Evolutionary conservation across 495 filamentous ascomycete genomes (phyloP), one percentile per base, ranked within the genome.

Genomic region (Apiosordaria backusii): DNA sequence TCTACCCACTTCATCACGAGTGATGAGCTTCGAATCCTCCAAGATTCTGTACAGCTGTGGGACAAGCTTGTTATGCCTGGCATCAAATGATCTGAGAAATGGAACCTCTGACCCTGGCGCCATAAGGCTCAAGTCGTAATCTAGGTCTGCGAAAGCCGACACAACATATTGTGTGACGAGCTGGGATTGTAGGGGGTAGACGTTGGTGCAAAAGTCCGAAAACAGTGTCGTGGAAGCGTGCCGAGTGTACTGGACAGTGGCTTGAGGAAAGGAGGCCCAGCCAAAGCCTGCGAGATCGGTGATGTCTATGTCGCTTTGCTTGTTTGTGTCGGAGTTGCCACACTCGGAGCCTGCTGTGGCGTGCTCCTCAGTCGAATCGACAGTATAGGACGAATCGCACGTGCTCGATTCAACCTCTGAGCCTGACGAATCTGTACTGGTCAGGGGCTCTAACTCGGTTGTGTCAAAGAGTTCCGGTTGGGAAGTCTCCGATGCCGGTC

Each of bases 121-220:
- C 15, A 57, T 7, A 19, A 7, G 15, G 5, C 19, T 6, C 16
- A 83, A 40, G 7, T 74, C 58, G 23, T 68, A 71, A 0, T 79
- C 79, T 3, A 83, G 68, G 7, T 62, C 50, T 7, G 57, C 65
- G 57, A 84, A 82, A 13, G 79, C 78, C 57, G 80, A 77, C 2
- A 79, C 66, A 5, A 78, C 68, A 65, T 83, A 84, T 1, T 73
- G 68, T 1, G 75, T 45, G 0, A 82, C 76, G 2, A 84, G 75
- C 4, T 15, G 23, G 19, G 74, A 64, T 50, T 83, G 79, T 1
- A 63, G 6, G 0, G 76, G 78, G 53, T 77, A 80, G 5, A 74
- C 79, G 0, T 68, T 52, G 4, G 22, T 27, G 64, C 72, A 80
- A 63, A 80, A 84, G 29, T 64, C 53, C 13, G 58, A 19, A 16